Conservation (phyloP, 225 moss, liverwort and hornwort genomes). For the Polytrichum formosum region DNA sequence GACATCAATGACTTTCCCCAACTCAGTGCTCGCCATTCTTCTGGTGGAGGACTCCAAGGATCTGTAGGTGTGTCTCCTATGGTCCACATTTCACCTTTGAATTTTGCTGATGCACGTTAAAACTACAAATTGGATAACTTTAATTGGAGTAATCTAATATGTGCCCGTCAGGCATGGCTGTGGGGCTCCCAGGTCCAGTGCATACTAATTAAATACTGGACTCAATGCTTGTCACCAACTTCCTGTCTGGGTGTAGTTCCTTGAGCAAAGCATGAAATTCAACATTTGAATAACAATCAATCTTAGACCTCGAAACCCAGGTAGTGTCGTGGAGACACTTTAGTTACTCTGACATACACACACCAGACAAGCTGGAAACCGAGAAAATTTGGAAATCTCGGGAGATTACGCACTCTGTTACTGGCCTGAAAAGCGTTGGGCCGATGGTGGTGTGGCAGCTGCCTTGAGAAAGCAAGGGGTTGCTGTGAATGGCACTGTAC, state of each 20-base stretch:
- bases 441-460: slow-evolving; percentile 50
- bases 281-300: slow-evolving; percentile 13
- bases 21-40: slow-evolving; percentile 63
- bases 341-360: slow-evolving; percentile 17
- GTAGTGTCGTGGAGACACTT: slow-evolving; percentile 19
- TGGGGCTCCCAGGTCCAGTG: slow-evolving; percentile 28
- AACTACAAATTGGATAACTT: neutral
- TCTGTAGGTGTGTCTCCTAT: slow-evolving; percentile 52
- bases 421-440: slow-evolving; percentile 10
- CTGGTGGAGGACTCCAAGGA: slow-evolving; percentile 61
- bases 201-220: no score
- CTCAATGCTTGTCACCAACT: neutral
- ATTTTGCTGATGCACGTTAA: slow-evolving; percentile 1
- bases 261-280: slow-evolving; percentile 8
- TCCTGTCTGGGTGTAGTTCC: neutral
- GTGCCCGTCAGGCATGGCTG: slow-evolving; percentile 16
- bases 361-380: slow-evolving; percentile 14
- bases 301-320: slow-evolving; percentile 13
- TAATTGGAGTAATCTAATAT: neutral
- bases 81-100: neutral
- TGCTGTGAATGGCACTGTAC: slow-evolving; percentile 91
- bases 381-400: slow-evolving; percentile 9
- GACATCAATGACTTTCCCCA: slow-evolving; percentile 97
- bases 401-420: slow-evolving; percentile 25
- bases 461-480: slow-evolving; percentile 98